Percentiles rank a stretch among this genome's conserved stretches.
phyloP scores from a whole-genome alignment of 169 alveolate genomes.

The Miamiensis avidus region DNA sequence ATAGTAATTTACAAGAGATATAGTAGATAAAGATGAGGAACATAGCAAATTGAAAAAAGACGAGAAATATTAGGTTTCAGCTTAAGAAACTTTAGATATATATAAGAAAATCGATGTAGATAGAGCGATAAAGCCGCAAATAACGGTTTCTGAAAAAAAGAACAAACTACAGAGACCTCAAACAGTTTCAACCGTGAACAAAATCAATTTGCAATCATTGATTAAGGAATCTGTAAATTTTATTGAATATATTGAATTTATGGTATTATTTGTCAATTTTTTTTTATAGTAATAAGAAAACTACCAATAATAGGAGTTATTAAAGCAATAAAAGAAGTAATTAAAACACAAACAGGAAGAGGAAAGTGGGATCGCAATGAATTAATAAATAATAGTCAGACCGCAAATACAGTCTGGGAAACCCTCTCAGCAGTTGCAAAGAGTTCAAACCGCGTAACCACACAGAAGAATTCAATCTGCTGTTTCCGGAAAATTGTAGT shows the following conservation, averaged over 20 bases:
- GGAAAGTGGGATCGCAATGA: background rate
- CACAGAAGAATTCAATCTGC: background rate
- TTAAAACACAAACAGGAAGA: background rate
- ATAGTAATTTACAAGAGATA: background rate
- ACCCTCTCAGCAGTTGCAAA: background rate
- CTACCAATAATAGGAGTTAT: no score
- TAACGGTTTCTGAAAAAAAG: no score
- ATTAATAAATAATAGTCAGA: no score
- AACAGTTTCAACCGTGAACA: background rate
- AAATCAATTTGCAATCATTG: no score
- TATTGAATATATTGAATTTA: no score
- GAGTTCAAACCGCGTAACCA: background rate
- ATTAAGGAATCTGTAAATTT: background rate
- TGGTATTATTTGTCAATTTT: no score
- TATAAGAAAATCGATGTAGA: background rate
- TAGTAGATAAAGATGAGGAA: background rate
- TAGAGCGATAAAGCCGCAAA: background rate
- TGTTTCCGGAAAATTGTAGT: background rate
- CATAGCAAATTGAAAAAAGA: no score
- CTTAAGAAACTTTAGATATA: background rate
- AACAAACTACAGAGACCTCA: background rate
- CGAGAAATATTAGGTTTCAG: background rate
- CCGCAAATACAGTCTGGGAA: no score
- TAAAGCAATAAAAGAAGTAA: no score
- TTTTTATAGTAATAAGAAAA: no score